phyloP scores from a whole-genome alignment of 208 protist genomes.

The Eutreptiella sp. region DNA sequence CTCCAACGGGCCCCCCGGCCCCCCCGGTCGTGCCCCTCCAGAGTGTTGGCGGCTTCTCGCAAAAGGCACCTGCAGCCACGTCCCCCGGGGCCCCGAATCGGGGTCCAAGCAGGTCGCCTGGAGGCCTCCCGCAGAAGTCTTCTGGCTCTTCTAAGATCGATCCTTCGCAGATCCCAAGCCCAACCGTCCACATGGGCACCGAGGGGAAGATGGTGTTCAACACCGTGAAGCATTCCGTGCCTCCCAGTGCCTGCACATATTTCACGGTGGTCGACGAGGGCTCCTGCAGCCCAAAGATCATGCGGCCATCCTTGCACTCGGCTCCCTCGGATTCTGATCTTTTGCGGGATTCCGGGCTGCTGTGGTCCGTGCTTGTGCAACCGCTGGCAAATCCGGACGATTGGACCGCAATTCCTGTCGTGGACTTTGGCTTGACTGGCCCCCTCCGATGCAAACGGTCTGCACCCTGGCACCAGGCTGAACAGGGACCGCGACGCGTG shows the following conservation, averaged over 20 bases:
- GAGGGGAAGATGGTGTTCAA: background rate
- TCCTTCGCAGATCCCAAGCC: no score
- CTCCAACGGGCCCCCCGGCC: no score
- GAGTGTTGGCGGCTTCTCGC: no score
- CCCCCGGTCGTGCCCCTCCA: no score
- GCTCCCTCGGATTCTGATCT: slow-evolving; percentile 51
- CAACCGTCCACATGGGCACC: no score
- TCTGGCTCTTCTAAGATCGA: no score
- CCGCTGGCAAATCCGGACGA: slow-evolving; percentile 66
- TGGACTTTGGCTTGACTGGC: slow-evolving; percentile 48
- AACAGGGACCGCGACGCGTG: no score
- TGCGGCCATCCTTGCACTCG: slow-evolving; percentile 60
- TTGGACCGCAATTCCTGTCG: slow-evolving; percentile 53
- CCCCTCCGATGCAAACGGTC: slow-evolving; percentile 82
- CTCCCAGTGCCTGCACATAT: slow-evolving; percentile 56
- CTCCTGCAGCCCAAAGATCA: slow-evolving; percentile 76
- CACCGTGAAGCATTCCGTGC: slow-evolving; percentile 11
- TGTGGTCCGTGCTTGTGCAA: slow-evolving; percentile 68
- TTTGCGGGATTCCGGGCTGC: slow-evolving; percentile 59
- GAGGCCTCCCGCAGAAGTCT: no score
- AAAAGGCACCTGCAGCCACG: no score
- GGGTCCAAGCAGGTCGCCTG: no score
- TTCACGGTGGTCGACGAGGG: slow-evolving; percentile 75
- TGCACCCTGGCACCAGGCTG: no score
- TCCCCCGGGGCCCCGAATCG: no score